These are phyloP conservation scores for Peziza echinospora DNA, from an alignment of 495 filamentous ascomycete species.

Conservation along the genomic window DNA sequence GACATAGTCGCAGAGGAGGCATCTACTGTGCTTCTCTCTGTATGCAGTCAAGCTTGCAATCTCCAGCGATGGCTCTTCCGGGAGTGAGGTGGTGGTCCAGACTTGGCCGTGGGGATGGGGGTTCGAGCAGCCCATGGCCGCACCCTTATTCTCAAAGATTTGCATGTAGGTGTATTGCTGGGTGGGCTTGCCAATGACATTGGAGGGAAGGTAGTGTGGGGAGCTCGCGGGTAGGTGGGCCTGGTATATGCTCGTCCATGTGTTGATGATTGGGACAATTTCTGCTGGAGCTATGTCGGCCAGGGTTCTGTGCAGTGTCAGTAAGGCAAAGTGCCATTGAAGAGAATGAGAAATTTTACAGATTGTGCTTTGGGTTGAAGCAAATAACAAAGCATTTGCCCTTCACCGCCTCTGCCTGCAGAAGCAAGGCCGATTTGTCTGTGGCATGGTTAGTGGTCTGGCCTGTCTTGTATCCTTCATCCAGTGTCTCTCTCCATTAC, in stretches of 20 bases:
- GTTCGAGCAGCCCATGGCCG: slow-evolving; percentile 96
- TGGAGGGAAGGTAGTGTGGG: slow-evolving; percentile 33
- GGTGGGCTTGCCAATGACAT: slow-evolving; percentile 35
- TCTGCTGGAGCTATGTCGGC: slow-evolving; percentile 53
- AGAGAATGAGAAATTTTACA: slow-evolving; percentile 14
- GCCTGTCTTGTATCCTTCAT: background rate
- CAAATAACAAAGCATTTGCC: slow-evolving; percentile 96
- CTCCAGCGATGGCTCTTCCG: slow-evolving; percentile 69
- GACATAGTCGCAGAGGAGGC: slow-evolving; percentile 72
- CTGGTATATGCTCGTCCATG: slow-evolving; percentile 76
- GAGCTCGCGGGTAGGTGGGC: slow-evolving; percentile 52
- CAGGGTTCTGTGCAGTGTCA: slow-evolving; percentile 32
- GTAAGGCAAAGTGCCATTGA: background rate
- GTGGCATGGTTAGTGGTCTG: background rate
- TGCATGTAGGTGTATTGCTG: slow-evolving; percentile 92
- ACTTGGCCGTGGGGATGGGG: slow-evolving; percentile 93
- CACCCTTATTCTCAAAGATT: slow-evolving; percentile 97
- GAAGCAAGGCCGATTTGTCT: slow-evolving; percentile 42
- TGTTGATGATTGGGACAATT: slow-evolving; percentile 55
- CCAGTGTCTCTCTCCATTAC: slow-evolving; percentile 7
- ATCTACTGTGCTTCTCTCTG: slow-evolving; percentile 38
- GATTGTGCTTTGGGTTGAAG: slow-evolving; percentile 72
- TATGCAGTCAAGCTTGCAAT: slow-evolving; percentile 58
- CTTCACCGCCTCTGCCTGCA: slow-evolving; percentile 66
- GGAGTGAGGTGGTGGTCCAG: slow-evolving; percentile 77